Percentiles rank a stretch among this genome's conserved stretches.
Conservation (phyloP, 139 green algal species). For the Chlamydomonas eustigma region DNA sequence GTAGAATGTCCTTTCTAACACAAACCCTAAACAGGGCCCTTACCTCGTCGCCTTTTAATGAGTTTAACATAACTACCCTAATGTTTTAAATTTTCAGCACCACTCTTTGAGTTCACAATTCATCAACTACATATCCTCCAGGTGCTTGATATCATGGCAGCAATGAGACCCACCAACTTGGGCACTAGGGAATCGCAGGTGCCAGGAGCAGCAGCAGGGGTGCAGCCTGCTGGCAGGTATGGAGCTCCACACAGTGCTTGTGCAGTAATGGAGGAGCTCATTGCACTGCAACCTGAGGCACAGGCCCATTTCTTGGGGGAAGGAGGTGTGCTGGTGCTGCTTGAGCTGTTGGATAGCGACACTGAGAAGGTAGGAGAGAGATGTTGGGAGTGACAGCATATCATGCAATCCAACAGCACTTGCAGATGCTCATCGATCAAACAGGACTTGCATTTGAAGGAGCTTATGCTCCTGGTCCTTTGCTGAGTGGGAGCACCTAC, state of each 20-base stretch:
- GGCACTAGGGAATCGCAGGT: neutral
- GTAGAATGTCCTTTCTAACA: no score
- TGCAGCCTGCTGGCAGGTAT: neutral
- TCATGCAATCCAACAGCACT: neutral
- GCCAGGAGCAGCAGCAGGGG: neutral
- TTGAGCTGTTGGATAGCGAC: conserved; percentile 72
- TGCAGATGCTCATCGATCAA: no score
- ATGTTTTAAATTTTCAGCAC: no score
- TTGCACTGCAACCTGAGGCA: conserved; percentile 37
- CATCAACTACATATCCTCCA: neutral
- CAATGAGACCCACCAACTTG: neutral
- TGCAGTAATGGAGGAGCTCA: conserved; percentile 35
- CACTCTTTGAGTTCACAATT: no score
- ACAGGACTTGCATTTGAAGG: no score
- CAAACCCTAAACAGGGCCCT: no score
- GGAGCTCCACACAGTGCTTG: neutral
- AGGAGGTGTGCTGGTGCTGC: conserved; percentile 55
- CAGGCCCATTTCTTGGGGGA: conserved; percentile 51
- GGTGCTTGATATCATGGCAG: neutral
- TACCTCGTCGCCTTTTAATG: no score
- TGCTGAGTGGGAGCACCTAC: no score
- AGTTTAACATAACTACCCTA: no score
- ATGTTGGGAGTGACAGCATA: neutral
- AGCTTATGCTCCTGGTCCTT: no score
- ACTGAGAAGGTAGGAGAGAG: conserved; percentile 33